Percentiles rank a stretch among this genome's conserved stretches.
phyloP scores from a whole-genome alignment of 169 alveolate genomes.

The Eimeria falciformis region DNA sequence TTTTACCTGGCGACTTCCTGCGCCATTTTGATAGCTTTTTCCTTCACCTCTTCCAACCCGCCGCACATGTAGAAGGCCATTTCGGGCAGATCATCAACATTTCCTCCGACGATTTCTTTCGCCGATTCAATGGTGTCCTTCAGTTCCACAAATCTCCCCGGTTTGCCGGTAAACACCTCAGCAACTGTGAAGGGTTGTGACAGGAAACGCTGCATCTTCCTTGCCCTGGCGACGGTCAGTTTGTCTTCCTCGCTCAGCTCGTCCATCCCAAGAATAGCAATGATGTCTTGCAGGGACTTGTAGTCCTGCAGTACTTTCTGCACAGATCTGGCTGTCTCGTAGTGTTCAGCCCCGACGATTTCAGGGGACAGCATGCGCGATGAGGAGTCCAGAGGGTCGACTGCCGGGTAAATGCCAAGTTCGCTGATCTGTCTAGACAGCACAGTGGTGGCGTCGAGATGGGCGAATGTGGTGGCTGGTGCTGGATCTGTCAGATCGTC shows the following conservation, averaged over 20 bases:
- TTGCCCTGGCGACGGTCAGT: constrained; percentile 97
- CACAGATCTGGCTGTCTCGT: constrained; percentile 95
- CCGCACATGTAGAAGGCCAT: constrained; percentile 98
- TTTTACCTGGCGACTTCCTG: constrained; percentile 46
- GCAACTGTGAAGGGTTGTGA: constrained; percentile 98
- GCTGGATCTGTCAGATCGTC: constrained; percentile 99
- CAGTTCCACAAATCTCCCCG: constrained; percentile 95
- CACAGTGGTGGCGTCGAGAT: constrained; percentile 98
- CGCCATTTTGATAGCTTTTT: constrained; percentile 90
- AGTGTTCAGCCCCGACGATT: constrained; percentile 95
- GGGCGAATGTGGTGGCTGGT: constrained; percentile 99
- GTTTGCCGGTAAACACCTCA: constrained; percentile 94
- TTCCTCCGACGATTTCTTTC: constrained; percentile 94
- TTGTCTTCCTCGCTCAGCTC: constrained; percentile 97
- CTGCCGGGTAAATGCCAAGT: constrained; percentile 99
- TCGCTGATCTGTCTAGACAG: constrained; percentile 95
- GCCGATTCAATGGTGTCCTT: constrained; percentile 94
- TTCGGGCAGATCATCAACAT: constrained; percentile 97
- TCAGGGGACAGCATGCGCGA: constrained; percentile 92
- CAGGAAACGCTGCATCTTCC: constrained; percentile 96
- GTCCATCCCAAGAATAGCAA: constrained; percentile 97
- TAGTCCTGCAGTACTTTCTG: constrained; percentile 97
- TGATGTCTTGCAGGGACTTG: constrained; percentile 96
- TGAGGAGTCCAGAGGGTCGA: constrained; percentile 98
- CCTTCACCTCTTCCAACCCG: constrained; percentile 93